These are phyloP conservation scores for Geotrichum fermentans DNA, from an alignment of 1,139 yeast species.

Conservation along the genomic window DNA sequence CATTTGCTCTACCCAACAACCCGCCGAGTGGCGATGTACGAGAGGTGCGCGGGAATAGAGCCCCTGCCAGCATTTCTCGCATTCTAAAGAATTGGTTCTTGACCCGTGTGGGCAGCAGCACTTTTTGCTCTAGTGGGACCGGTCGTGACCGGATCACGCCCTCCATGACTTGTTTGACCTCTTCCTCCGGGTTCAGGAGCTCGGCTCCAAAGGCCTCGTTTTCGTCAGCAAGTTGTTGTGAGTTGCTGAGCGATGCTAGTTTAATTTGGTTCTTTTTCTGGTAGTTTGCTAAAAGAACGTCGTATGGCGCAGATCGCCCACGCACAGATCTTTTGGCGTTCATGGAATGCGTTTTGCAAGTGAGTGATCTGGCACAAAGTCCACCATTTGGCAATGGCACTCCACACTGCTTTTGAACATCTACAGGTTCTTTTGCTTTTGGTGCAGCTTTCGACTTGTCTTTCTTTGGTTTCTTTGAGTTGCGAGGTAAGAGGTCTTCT, in stretches of 20 bases:
- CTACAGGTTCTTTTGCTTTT: slow-evolving; percentile 76
- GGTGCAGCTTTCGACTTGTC: slow-evolving; percentile 50
- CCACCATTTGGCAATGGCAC: slow-evolving; percentile 91
- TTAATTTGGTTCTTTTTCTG: slow-evolving; percentile 91
- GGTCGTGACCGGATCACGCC: slow-evolving; percentile 79
- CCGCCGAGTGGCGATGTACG: slow-evolving; percentile 13
- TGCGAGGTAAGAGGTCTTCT: slow-evolving; percentile 17
- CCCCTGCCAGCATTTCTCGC: slow-evolving; percentile 45
- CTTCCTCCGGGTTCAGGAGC: slow-evolving; percentile 65
- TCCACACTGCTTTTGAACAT: slow-evolving; percentile 95
- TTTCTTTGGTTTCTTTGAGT: slow-evolving; percentile 26
- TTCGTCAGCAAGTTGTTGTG: slow-evolving; percentile 33
- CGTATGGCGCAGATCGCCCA: slow-evolving; percentile 91
- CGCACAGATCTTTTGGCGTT: slow-evolving; percentile 94
- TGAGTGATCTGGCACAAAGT: slow-evolving; percentile 86
- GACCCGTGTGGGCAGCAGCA: slow-evolving; percentile 61
- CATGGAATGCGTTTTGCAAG: slow-evolving; percentile 97
- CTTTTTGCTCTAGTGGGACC: slow-evolving; percentile 71
- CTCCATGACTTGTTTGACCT: slow-evolving; percentile 80
- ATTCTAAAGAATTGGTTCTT: slow-evolving; percentile 70
- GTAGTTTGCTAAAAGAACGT: slow-evolving; percentile 77
- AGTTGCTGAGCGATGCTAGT: slow-evolving; percentile 47
- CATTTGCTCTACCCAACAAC: slow-evolving; percentile 17
- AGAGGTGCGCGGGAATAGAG: slow-evolving; percentile 25
- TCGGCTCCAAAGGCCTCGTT: slow-evolving; percentile 28